A percentile compares a stretch with the other conserved stretches of the same genome.
phyloP scores from a whole-genome alignment of 2,329 filamentous ascomycete genomes.

The Cladosporium austrohemisphaericum region DNA sequence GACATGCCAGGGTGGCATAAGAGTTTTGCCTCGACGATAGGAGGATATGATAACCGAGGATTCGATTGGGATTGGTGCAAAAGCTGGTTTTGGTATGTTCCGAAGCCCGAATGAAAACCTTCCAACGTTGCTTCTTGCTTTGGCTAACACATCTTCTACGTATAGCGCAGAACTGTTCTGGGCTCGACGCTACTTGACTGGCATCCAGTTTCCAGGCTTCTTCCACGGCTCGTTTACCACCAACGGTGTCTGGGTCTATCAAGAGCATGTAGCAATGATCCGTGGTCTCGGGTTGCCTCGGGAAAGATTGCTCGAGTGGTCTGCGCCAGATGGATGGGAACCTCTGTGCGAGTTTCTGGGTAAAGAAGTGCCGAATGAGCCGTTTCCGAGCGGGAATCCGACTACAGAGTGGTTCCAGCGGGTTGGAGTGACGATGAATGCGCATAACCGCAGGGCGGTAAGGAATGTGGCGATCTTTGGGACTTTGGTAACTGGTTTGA shows the following conservation, averaged over 20 bases:
- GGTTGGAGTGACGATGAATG: not conserved
- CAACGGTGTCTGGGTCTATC: conserved; percentile 3
- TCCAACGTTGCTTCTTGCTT: not conserved
- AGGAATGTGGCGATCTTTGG: conserved; percentile 4
- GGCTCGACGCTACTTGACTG: not conserved
- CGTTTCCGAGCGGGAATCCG: conserved; percentile 22
- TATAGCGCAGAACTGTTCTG: conserved; percentile 9
- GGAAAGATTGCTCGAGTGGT: conserved; percentile 29
- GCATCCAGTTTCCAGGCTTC: not conserved
- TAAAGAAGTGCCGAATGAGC: conserved; percentile 21
- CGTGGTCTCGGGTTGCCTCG: conserved; percentile 20
- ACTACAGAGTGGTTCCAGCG: not conserved
- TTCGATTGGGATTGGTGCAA: conserved; percentile 3
- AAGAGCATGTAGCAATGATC: conserved; percentile 16
- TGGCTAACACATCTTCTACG: not conserved
- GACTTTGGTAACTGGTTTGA: not conserved
- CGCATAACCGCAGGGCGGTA: not conserved
- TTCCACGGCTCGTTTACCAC: conserved; percentile 3
- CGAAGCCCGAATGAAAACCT: too few relatives aligned
- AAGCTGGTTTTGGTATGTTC: conserved; percentile 8
- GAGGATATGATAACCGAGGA: not conserved
- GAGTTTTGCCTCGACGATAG: conserved; percentile 1
- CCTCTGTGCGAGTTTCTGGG: conserved; percentile 31
- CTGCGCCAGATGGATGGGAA: conserved; percentile 28
- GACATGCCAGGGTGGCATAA: conserved; percentile 1